These are phyloP conservation scores for Aureobasidium pullulans DNA, from an alignment of 2,329 filamentous ascomycete species.

Conservation along the genomic window DNA sequence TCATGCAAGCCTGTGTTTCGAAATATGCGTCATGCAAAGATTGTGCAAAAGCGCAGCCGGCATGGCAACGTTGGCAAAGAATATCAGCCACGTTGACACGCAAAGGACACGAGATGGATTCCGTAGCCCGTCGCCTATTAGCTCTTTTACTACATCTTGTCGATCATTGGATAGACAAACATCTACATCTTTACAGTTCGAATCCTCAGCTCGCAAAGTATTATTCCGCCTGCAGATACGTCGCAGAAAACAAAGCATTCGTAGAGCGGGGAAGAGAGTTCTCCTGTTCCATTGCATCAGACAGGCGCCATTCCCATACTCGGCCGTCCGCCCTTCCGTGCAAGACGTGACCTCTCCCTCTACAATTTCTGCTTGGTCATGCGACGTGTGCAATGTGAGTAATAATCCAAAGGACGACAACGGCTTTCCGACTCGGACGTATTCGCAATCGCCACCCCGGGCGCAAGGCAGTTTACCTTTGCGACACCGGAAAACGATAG, in stretches of 20 bases:
- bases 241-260: conserved; percentile 1
- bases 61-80: background rate
- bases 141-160: background rate
- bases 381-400: background rate
- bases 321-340: background rate
- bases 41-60: background rate
- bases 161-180: background rate
- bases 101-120: background rate
- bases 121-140: background rate
- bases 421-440: background rate
- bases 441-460: background rate
- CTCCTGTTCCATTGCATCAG: conserved; percentile 7
- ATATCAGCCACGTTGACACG: conserved; percentile 1
- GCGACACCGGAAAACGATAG: background rate
- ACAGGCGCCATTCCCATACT: background rate
- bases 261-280: background rate
- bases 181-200: background rate
- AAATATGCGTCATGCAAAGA: conserved; percentile 4
- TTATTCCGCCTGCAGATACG: background rate
- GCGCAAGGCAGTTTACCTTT: background rate
- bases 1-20: background rate
- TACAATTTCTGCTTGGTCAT: conserved; percentile 1
- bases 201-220: background rate
- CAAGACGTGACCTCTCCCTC: background rate
- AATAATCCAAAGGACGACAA: background rate